A percentile compares a stretch with the other conserved stretches of the same genome.
These are phyloP conservation scores for Scedosporium aurantiacum DNA, from an alignment of 2,329 filamentous ascomycete species.

Conservation along the genomic window DNA sequence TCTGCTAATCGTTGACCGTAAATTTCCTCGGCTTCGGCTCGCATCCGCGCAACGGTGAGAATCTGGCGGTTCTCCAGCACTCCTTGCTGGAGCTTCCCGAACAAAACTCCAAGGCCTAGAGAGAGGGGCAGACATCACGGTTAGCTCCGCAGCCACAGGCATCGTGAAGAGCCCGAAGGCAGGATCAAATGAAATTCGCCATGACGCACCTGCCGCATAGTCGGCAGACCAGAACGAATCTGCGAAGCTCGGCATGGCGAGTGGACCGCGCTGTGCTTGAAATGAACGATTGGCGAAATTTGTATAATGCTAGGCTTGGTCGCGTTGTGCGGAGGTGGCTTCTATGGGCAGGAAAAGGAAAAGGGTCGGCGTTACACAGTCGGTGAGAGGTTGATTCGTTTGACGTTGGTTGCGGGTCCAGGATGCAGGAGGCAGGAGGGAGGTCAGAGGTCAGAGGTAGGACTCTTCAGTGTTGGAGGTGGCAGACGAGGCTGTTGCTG, in stretches of 20 bases:
- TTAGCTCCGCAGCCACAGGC: not conserved
- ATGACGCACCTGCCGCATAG: constrained; percentile 73
- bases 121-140: constrained; percentile 10
- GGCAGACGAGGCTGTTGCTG: not conserved
- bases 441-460: no score
- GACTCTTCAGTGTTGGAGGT: no score
- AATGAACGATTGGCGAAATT: not conserved
- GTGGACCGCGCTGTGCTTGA: not conserved
- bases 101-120: constrained; percentile 77
- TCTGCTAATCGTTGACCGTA: constrained; percentile 74
- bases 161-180: not conserved
- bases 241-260: constrained; percentile 74
- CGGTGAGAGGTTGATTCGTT: not conserved
- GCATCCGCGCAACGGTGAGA: constrained; percentile 80
- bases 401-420: not conserved
- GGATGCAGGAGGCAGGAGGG: not conserved
- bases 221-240: constrained; percentile 97
- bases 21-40: constrained; percentile 86
- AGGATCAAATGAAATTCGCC: not conserved
- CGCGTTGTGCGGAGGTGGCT: not conserved
- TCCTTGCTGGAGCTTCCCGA: constrained; percentile 93
- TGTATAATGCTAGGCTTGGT: not conserved
- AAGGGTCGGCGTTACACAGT: not conserved
- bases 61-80: constrained; percentile 92
- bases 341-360: not conserved